Evolutionary conservation across 2,329 filamentous ascomycete genomes (phyloP), one percentile per base, ranked within the genome.

Genomic region (Cordyceps fumosorosea): DNA sequence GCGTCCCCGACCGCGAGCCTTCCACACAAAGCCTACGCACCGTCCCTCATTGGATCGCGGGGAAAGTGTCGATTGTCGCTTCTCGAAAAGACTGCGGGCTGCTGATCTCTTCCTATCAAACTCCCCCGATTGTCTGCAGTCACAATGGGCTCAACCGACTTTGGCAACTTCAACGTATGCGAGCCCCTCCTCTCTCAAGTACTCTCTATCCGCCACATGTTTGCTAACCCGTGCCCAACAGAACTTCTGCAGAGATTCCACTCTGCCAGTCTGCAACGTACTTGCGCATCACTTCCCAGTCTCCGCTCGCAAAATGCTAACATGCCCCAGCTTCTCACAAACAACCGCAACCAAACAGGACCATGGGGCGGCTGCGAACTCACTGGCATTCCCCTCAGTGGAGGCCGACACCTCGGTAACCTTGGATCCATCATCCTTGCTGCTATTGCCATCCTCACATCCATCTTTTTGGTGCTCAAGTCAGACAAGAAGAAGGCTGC

Each of bases 401-500:
- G 81, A 68, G 84, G 78, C 60, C 79, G 83, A 66, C 77, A 89
- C 69, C 78, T 99, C 45, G 89, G 88, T 42, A 99, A 99, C 72
- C 74, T 99, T 67, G 95, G 95, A n/a, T 96, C 93, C 8, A 96
- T 99, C 72, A 67, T 99, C 52, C 74, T 98, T 47, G 89, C 85
- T 65, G 91, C 82, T 65, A 74, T 96, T 66, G 91, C 93, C 47
- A 93, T 99, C 68, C 70, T 84, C 24, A 77, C 84, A 10, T 80
- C 89, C 5, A 71, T 78, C 12, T 87, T 89, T 68, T 79, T 99
- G 63, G 70, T 98, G 74, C 84, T 89, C 77, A 83, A 86, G 67
- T 96, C 95, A 22, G 90, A 98, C 70, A 85, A 84, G 73, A 98
- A 99, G 78, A 88, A 89, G 75, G 95, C 95, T 62, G 95, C 95